Percentiles rank a stretch among this genome's conserved stretches.
phyloP scores from a whole-genome alignment of 1,284 basidiomycete species.

The Apiotrichum porosum region DNA sequence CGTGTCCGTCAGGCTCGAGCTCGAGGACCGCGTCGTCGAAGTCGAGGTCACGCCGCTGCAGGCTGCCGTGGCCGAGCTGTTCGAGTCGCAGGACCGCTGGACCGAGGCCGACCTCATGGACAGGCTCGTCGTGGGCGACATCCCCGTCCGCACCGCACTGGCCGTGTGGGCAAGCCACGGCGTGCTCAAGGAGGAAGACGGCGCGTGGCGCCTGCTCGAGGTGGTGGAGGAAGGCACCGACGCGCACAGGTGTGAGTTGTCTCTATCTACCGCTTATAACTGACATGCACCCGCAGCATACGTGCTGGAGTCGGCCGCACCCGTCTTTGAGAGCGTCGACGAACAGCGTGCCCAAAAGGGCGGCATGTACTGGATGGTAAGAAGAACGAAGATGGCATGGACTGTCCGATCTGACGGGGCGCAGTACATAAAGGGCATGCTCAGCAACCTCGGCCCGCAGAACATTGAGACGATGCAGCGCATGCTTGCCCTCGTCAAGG shows the following conservation, averaged over 20 bases:
- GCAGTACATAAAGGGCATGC: slow-evolving; percentile 76
- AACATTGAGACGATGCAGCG: slow-evolving; percentile 70
- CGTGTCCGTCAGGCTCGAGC: slow-evolving; percentile 67
- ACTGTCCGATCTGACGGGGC: not conserved
- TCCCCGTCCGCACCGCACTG: slow-evolving; percentile 64
- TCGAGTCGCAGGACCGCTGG: slow-evolving; percentile 61
- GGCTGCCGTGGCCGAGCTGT: slow-evolving; percentile 81
- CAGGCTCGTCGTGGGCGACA: slow-evolving; percentile 62
- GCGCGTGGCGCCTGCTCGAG: slow-evolving; percentile 10
- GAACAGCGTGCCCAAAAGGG: slow-evolving; percentile 1
- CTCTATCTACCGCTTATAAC: too few species aligned
- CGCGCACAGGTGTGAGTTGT: slow-evolving; percentile 27
- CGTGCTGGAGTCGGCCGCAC: not conserved
- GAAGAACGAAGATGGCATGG: slow-evolving; percentile 10
- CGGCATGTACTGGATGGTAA: slow-evolving; percentile 71
- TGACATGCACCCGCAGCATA: slow-evolving; percentile 3
- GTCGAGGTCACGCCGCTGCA: slow-evolving; percentile 77
- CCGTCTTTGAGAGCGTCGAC: slow-evolving; percentile 3
- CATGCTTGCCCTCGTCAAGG: slow-evolving; percentile 71
- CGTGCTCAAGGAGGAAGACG: slow-evolving; percentile 53
- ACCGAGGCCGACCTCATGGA: slow-evolving; percentile 56
- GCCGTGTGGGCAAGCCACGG: slow-evolving; percentile 77
- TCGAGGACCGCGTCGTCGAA: slow-evolving; percentile 71
- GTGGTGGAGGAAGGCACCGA: slow-evolving; percentile 1
- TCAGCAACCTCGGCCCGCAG: slow-evolving; percentile 70